Percentiles rank a stretch among this genome's conserved stretches.
These are phyloP conservation scores for Aspergillus coremiiformis DNA, from an alignment of 495 filamentous ascomycete genomes.

Conservation along the genomic window DNA sequence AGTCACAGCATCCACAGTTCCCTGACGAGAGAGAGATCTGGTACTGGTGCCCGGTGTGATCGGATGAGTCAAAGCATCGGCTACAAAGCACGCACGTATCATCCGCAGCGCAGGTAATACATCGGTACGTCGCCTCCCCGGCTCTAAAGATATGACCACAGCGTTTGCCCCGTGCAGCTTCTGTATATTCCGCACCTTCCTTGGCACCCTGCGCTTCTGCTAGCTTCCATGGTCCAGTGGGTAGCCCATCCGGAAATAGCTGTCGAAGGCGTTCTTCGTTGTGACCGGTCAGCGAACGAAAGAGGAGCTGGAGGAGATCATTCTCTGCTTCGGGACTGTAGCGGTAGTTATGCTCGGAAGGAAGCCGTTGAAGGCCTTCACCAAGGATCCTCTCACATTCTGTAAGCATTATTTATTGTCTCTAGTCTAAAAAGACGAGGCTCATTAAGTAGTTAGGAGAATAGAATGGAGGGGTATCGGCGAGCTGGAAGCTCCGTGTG, in stretches of 20 bases:
- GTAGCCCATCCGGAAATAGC: slow-evolving; percentile 73
- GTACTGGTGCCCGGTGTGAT: slow-evolving; percentile 90
- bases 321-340: slow-evolving; percentile 63
- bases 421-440: slow-evolving; percentile 28
- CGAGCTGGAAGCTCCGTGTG: slow-evolving; percentile 6
- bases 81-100: slow-evolving; percentile 83
- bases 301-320: slow-evolving; percentile 69
- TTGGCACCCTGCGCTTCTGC: slow-evolving; percentile 81
- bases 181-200: slow-evolving; percentile 91
- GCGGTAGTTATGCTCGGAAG: slow-evolving; percentile 57
- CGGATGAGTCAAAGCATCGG: slow-evolving; percentile 89
- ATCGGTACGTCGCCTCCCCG: slow-evolving; percentile 88
- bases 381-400: slow-evolving; percentile 76
- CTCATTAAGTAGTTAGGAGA: slow-evolving; percentile 12
- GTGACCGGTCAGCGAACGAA: slow-evolving; percentile 73
- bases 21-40: slow-evolving; percentile 77
- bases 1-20: slow-evolving; percentile 94
- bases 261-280: slow-evolving; percentile 61
- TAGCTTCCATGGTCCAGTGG: slow-evolving; percentile 61
- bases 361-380: slow-evolving; percentile 62
- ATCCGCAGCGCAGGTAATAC: slow-evolving; percentile 83
- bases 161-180: slow-evolving; percentile 84
- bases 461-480: background rate
- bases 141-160: slow-evolving; percentile 94
- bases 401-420: slow-evolving; percentile 45